phyloP scores from a whole-genome alignment of 1,139 yeast genomes.

The Zygotorulaspora mrakii region DNA sequence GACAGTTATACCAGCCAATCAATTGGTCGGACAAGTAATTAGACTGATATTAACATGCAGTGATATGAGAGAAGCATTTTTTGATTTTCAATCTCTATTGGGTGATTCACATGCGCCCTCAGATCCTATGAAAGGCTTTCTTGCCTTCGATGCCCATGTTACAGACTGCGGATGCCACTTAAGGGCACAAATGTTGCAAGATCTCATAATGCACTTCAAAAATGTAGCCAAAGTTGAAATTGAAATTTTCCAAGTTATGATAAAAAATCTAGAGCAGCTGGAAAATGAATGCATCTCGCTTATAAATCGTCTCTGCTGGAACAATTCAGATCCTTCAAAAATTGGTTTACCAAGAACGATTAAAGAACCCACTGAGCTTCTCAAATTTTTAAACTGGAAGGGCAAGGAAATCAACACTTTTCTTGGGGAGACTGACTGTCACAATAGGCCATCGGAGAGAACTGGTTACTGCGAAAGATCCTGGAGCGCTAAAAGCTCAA shows the following conservation, averaged over 20 bases:
- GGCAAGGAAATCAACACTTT: background rate
- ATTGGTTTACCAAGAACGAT: background rate
- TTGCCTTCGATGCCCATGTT: background rate
- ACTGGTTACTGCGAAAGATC: background rate
- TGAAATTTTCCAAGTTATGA: background rate
- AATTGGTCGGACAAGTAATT: background rate
- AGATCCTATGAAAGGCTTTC: background rate
- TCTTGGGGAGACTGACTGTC: background rate
- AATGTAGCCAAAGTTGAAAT: background rate
- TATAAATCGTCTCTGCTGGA: background rate
- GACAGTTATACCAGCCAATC: background rate
- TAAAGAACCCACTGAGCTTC: background rate
- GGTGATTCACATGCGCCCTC: background rate
- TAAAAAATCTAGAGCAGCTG: background rate
- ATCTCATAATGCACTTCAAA: background rate
- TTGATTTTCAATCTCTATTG: background rate
- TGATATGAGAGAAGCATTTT: background rate
- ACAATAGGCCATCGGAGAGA: background rate
- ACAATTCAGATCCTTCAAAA: background rate
- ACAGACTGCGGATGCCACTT: background rate
- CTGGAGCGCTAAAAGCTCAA: background rate
- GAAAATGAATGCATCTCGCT: background rate
- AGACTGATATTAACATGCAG: background rate
- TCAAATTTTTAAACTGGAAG: background rate
- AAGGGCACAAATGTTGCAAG: background rate